Evolutionary conservation across 345 rosid species (phyloP), one percentile per base, ranked within the genome.

Genomic region (Bruguiera gymnorhiza): DNA sequence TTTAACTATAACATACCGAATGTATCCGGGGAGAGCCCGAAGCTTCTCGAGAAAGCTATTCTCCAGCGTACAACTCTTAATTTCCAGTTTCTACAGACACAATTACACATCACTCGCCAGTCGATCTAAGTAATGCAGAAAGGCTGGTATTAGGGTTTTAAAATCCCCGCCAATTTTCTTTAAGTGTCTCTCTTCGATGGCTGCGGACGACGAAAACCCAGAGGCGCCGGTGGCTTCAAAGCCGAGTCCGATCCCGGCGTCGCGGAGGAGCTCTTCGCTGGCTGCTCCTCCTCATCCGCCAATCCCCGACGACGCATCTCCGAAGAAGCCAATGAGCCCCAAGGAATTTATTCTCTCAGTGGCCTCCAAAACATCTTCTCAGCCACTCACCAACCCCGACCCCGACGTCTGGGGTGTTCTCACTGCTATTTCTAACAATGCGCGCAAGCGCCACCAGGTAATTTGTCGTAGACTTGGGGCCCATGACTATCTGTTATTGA

Each of bases 341-440:
- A 75, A 71, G 69, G 85, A 84, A 16, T 86, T 81, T 81, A 77
- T 90, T 34, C 60, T 78, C 77, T 82, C 89, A 20, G 87, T 70
- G 43, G 97, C 97, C 63, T 69, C 84, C 68, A 88, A 80, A 24
- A 69, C 87, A 79, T 71, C 97, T 39, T 75, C 96, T 30, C 91
- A 90, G 81, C 88, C 94, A 56, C 85, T 95, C 53, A 82, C 78
- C 54, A 83, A 85, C 76, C 73, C 75, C 68, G 97, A 88, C 59
- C 83, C 89, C 1, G 60, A 79, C 50, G 99, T 90, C 34, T 95
- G 97, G 97, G 97, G 88, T 4, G 94, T 95, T 66, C 97, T 95
- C 75, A 92, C 97, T 66, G 97, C 97, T 15, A 86, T 92, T 71
- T 87, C 96, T 62, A 75, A 62, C 79, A 83, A 75, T 62, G 93